A percentile compares a stretch with the other conserved stretches of the same genome.
Conservation (phyloP, 2,329 filamentous ascomycete genomes). For the Aspergillus ibericus region DNA sequence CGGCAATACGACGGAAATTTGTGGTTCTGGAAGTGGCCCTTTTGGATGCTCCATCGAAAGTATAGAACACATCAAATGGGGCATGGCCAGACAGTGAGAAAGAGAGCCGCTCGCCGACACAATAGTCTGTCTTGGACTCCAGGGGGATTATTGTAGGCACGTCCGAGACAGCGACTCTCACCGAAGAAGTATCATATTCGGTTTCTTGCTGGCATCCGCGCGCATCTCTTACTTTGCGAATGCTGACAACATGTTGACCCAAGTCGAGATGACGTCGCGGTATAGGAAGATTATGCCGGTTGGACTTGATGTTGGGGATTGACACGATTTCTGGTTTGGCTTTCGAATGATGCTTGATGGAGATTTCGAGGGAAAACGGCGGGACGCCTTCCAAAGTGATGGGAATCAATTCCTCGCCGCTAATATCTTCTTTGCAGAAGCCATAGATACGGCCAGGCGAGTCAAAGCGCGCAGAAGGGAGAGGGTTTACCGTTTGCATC, state of each 20-base stretch:
- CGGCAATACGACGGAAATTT: constrained; percentile 88
- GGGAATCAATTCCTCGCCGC: constrained; percentile 81
- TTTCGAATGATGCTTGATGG: constrained; percentile 86
- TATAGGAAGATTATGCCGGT: constrained; percentile 76
- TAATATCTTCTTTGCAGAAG: constrained; percentile 83
- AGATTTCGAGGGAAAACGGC: constrained; percentile 87
- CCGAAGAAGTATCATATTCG: constrained; percentile 68
- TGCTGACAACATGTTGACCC: constrained; percentile 84
- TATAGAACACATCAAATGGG: constrained; percentile 91
- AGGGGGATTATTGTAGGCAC: constrained; percentile 87
- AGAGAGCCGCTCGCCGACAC: constrained; percentile 89
- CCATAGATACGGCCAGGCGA: constrained; percentile 92
- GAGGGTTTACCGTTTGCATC: constrained; percentile 79
- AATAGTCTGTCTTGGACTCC: constrained; percentile 83
- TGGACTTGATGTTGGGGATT: constrained; percentile 74
- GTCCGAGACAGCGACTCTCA: constrained; percentile 90
- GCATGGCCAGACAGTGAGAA: constrained; percentile 88
- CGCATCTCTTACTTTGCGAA: constrained; percentile 84
- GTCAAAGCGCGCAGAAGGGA: constrained; percentile 76
- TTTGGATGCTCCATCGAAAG: constrained; percentile 74
- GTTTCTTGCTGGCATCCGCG: constrained; percentile 81
- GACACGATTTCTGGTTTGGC: constrained; percentile 77
- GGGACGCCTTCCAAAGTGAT: constrained; percentile 79
- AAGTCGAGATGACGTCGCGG: constrained; percentile 81
- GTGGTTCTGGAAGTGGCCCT: constrained; percentile 72